Evolutionary conservation across 176 grass and related monocot genomes (phyloP), one percentile per base, ranked within the genome.

Genomic region (Echinochloa phyllopogon): DNA sequence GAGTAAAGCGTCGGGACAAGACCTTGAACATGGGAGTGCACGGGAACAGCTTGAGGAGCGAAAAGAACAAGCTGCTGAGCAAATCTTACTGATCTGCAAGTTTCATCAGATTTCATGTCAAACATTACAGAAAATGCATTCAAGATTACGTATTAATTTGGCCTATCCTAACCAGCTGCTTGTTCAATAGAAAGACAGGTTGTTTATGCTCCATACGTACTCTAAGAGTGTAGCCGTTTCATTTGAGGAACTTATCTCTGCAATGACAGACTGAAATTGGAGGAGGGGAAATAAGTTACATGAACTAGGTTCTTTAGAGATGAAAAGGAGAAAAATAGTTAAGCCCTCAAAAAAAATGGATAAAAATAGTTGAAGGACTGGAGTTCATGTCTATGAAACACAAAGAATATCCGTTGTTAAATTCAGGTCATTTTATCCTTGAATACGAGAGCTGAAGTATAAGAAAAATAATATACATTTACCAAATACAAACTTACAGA

Each of bases 61-160:
- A 98, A 98, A 87, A 98, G 93, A 65, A 95, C 96, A 88, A 98
- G 96, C 80, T 98, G 96, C 85, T 98, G 96, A 43, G 96, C 82
- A 80, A 98, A 98, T 83, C 96, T 92, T 75, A 98, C 96, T 72
- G 96, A 98, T 77, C 95, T 98, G 92, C 84, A 85, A 40, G 61
- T 44, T 62, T 53, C 62, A 68, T 51, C 36, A 62, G 24, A 72
- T 85, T 45, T 78, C 29, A 80, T 64, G 61, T 69, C 48, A 88
- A 83, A 79, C 53, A 84, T 81, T 69, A 68, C 13, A 75, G 29
- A 75, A 77, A 77, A 72, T 60, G 42, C 20, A 68, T 53, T 81
- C 12, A 81, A 36, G 64, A 79, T 14, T 36, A 55, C 74, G 72
- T 72, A 58, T 41, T 77, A 72, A 90, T 56, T 47, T 29, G 72